Evolutionary conservation across 257 asterid genomes (phyloP).

Genomic region (Gentiana macrophylla): DNA sequence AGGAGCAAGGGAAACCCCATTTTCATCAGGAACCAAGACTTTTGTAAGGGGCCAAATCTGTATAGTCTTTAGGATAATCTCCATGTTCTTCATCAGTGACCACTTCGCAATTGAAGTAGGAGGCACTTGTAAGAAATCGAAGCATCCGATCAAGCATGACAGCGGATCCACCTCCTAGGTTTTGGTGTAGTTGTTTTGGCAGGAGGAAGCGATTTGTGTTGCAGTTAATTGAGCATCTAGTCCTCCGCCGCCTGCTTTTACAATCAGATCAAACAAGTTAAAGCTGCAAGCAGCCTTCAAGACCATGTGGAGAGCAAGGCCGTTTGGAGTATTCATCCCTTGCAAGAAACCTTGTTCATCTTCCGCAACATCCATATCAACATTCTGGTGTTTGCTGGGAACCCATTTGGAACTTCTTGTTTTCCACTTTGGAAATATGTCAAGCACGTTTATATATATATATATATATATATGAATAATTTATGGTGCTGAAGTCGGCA

Average conservation of each 20-base stretch:
- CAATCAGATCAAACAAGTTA: constrained; percentile 8
- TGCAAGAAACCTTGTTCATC: constrained; percentile 17
- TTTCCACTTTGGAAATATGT: no score
- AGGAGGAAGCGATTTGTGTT: constrained; percentile 12
- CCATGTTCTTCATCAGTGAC: background rate
- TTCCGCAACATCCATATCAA: background rate
- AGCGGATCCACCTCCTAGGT: no score
- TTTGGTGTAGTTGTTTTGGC: constrained; percentile 8
- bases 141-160: constrained; percentile 16
- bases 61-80: constrained; percentile 7
- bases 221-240: constrained; percentile 11
- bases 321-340: constrained; percentile 1
- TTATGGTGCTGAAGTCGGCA: no score
- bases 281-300: constrained; percentile 15
- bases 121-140: constrained; percentile 9
- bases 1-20: no score
- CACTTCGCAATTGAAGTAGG: constrained; percentile 4
- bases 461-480: no score
- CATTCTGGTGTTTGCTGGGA: background rate
- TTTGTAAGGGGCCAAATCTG: no score
- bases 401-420: background rate
- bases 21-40: no score
- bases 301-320: constrained; percentile 8
- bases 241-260: background rate
- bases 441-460: no score